Evolutionary conservation across 352 stramenopile genomes (phyloP).

Genomic region (Plasmopara viticola): DNA sequence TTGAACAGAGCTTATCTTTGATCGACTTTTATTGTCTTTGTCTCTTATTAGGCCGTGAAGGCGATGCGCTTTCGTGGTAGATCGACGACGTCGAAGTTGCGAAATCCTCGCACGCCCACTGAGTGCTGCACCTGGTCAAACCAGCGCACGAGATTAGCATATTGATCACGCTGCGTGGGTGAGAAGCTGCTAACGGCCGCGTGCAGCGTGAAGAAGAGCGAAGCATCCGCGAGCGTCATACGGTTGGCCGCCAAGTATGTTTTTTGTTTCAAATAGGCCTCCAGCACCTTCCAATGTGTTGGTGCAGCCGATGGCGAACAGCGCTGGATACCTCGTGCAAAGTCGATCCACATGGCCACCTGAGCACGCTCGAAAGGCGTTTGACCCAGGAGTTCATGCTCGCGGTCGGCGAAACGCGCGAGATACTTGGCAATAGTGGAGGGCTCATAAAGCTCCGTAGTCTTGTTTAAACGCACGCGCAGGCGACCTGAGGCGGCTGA

Average conservation of each 20-base stretch:
- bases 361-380: slow-evolving; percentile 62
- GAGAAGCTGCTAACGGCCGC: slow-evolving; percentile 33
- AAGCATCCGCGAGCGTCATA: slow-evolving; percentile 70
- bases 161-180: slow-evolving; percentile 36
- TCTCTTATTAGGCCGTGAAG: slow-evolving; percentile 58
- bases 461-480: slow-evolving; percentile 69
- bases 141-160: slow-evolving; percentile 64
- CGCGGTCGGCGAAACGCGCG: slow-evolving; percentile 61
- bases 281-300: slow-evolving; percentile 60
- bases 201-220: slow-evolving; percentile 67
- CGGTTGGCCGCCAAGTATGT: slow-evolving; percentile 67
- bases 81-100: slow-evolving; percentile 56
- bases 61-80: slow-evolving; percentile 41
- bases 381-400: slow-evolving; percentile 55
- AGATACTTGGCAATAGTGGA: slow-evolving; percentile 75
- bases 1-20: too few relatives aligned
- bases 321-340: slow-evolving; percentile 43
- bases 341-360: slow-evolving; percentile 73
- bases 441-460: slow-evolving; percentile 62
- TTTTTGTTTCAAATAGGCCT: slow-evolving; percentile 42
- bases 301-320: slow-evolving; percentile 28
- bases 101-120: slow-evolving; percentile 74
- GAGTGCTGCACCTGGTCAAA: slow-evolving; percentile 86
- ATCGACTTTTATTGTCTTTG: background rate
- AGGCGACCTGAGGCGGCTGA: slow-evolving; percentile 68